Conservation (phyloP, 164 flowering plant genomes). For the Magnolia changhungtana region DNA sequence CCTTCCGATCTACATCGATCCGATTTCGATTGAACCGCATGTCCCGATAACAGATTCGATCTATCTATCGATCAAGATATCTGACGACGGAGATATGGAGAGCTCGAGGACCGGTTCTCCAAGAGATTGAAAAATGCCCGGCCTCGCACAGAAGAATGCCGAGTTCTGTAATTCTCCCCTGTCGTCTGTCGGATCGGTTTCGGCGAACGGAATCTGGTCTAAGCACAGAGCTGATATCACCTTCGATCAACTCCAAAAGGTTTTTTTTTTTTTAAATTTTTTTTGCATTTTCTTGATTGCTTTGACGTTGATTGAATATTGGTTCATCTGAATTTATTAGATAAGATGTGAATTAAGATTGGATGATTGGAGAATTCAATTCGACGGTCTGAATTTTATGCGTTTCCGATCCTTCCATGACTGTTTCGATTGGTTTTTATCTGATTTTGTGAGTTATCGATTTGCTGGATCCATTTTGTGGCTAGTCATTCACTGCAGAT, state of each 20-base stretch:
- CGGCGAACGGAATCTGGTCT: slow-evolving; percentile 75
- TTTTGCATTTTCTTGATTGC: background rate
- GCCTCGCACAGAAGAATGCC: slow-evolving; percentile 31
- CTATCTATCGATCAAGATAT: background rate
- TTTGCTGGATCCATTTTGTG: background rate
- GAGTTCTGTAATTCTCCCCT: slow-evolving; percentile 24
- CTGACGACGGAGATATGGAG: background rate
- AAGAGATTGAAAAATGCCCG: slow-evolving; percentile 28
- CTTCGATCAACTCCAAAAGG: slow-evolving; percentile 93
- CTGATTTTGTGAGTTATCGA: background rate
- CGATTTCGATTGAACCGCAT: background rate
- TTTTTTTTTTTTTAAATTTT: slow-evolving; percentile 9
- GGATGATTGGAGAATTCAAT: background rate
- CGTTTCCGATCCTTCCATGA: background rate
- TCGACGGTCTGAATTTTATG: background rate
- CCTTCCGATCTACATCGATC: too few relatives aligned
- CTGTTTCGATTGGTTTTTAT: background rate
- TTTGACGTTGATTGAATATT: background rate
- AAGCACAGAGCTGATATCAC: slow-evolving; percentile 63
- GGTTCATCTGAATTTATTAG: background rate
- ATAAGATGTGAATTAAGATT: background rate
- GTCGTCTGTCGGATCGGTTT: slow-evolving; percentile 28
- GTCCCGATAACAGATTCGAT: background rate
- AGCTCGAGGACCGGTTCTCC: background rate
- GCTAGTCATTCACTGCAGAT: too few relatives aligned